Conservation (phyloP, 495 filamentous ascomycete genomes). For the Podospora sp. region DNA sequence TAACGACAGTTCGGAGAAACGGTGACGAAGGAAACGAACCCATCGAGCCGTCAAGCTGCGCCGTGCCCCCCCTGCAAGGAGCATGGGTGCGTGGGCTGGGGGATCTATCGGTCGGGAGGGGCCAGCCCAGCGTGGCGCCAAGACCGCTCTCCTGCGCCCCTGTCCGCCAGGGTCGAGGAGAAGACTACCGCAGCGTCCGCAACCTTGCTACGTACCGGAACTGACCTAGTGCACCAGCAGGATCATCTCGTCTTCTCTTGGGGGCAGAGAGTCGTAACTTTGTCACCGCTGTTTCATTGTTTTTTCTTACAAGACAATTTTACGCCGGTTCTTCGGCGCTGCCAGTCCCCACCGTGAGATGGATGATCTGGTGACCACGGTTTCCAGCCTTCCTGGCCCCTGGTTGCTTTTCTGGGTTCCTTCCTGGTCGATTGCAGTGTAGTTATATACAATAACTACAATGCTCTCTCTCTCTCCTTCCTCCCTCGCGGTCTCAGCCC, state of each 20-base stretch:
- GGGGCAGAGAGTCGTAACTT: conserved; percentile 26
- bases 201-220: conserved; percentile 36
- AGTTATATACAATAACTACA: conserved; percentile 3
- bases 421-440: conserved; percentile 20
- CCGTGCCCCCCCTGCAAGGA: conserved; percentile 21
- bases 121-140: conserved; percentile 19
- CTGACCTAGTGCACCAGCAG: conserved; percentile 34
- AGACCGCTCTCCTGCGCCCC: conserved; percentile 24
- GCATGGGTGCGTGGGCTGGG: conserved; percentile 30
- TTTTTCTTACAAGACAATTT: conserved; percentile 29
- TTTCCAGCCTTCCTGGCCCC: conserved; percentile 37
- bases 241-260: conserved; percentile 29
- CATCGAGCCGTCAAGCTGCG: conserved; percentile 13
- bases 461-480: background rate
- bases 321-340: conserved; percentile 27
- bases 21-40: conserved; percentile 25
- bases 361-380: conserved; percentile 42
- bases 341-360: conserved; percentile 40
- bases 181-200: conserved; percentile 26
- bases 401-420: conserved; percentile 21
- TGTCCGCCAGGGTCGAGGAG: conserved; percentile 7
- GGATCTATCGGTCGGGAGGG: conserved; percentile 22
- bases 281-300: conserved; percentile 43
- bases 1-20: conserved; percentile 29
- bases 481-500: background rate